Percentiles rank a stretch among this genome's conserved stretches.
Evolutionary conservation across 495 filamentous ascomycete species (phyloP).

Genomic region (Oleoguttula mirabilis): DNA sequence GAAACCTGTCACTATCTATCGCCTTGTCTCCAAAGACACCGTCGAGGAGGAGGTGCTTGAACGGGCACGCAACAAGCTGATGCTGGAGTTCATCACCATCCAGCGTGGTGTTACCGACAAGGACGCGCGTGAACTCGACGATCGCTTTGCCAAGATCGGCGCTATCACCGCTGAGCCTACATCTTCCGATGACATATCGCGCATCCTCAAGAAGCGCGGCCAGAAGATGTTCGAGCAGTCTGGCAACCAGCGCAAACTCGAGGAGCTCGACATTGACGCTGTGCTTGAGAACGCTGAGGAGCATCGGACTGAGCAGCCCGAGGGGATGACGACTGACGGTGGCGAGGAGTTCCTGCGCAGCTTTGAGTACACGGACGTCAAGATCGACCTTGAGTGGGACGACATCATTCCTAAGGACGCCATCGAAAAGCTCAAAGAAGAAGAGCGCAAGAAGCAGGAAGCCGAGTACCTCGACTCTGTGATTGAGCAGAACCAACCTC

Average conservation of each 20-base stretch:
- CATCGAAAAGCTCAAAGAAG: slow-evolving; percentile 73
- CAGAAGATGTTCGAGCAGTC: slow-evolving; percentile 97
- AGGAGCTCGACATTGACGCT: slow-evolving; percentile 96
- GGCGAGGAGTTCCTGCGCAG: slow-evolving; percentile 86
- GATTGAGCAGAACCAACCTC: slow-evolving; percentile 73
- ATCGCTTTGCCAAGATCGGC: slow-evolving; percentile 47
- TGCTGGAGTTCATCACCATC: slow-evolving; percentile 97
- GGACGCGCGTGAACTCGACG: slow-evolving; percentile 58
- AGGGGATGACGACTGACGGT: slow-evolving; percentile 81
- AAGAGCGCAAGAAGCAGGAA: slow-evolving; percentile 72
- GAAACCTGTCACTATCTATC: slow-evolving; percentile 86
- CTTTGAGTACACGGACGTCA: slow-evolving; percentile 83
- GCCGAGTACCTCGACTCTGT: slow-evolving; percentile 71
- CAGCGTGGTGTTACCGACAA: slow-evolving; percentile 92
- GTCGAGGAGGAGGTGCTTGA: slow-evolving; percentile 97
- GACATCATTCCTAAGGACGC: slow-evolving; percentile 94
- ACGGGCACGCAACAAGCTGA: slow-evolving; percentile 89
- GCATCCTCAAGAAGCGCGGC: slow-evolving; percentile 82
- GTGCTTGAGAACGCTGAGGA: slow-evolving; percentile 93
- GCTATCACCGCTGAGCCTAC: slow-evolving; percentile 54
- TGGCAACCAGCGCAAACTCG: slow-evolving; percentile 87
- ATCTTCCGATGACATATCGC: slow-evolving; percentile 79
- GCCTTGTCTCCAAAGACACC: slow-evolving; percentile 91
- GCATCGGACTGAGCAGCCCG: slow-evolving; percentile 81
- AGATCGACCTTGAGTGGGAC: slow-evolving; percentile 90